Conservation (phyloP, 202 grass and related monocot genomes). For the Setaria italica region DNA sequence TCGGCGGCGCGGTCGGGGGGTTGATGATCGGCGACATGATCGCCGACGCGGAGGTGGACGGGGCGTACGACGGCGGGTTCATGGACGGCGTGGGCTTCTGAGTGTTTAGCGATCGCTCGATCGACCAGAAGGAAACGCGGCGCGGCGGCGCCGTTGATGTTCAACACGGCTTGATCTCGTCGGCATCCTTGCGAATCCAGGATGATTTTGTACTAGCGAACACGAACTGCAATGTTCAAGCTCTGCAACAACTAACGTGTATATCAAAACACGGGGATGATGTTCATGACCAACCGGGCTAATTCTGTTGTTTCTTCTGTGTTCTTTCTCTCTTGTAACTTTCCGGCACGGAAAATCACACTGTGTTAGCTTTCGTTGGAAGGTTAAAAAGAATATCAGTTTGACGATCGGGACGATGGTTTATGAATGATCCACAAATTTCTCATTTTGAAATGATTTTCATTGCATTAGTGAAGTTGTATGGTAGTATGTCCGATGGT, state of each 20-base stretch:
- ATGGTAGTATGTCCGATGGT: neutral
- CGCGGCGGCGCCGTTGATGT: neutral
- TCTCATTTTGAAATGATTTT: neutral
- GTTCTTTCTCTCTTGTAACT: neutral
- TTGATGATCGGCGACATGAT: conserved; percentile 72
- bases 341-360: neutral
- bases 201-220: neutral
- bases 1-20: conserved; percentile 73
- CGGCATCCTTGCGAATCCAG: neutral
- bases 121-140: neutral
- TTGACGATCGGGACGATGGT: neutral
- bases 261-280: neutral
- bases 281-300: no score
- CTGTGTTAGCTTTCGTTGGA: neutral
- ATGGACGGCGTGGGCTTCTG: conserved; percentile 46
- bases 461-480: neutral
- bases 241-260: neutral
- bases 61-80: conserved; percentile 54
- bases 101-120: neutral
- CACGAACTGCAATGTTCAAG: neutral
- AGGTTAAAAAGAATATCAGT: neutral
- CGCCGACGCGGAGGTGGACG: conserved; percentile 50
- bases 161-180: neutral
- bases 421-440: neutral
- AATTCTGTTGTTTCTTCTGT: neutral